Conservation (phyloP, 2,329 filamentous ascomycete species). For the Hypoxylon rubiginosum region DNA sequence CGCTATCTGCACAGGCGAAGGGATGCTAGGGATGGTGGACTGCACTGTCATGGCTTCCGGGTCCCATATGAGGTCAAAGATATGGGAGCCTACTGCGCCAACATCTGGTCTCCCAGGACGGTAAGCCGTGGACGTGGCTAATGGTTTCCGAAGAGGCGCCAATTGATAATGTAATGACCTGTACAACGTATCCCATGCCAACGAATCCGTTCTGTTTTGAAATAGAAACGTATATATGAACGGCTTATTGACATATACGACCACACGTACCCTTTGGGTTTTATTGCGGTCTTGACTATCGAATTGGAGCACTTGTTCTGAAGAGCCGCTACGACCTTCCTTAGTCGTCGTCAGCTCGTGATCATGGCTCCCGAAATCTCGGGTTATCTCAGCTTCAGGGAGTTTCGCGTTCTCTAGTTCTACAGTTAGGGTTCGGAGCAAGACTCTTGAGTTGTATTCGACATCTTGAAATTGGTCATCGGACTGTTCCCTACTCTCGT, state of each 20-base stretch:
- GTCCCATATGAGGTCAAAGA: constrained; percentile 75
- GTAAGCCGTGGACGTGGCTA: constrained; percentile 69
- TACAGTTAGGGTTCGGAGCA: constrained; percentile 76
- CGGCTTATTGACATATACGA: constrained; percentile 80
- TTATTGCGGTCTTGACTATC: constrained; percentile 67
- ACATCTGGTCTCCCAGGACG: constrained; percentile 64
- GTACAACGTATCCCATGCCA: constrained; percentile 69
- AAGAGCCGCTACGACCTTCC: constrained; percentile 36
- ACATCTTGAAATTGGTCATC: constrained; percentile 51
- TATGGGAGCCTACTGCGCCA: constrained; percentile 56
- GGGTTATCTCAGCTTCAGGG: constrained; percentile 61
- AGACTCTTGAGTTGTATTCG: constrained; percentile 66
- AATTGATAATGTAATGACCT: constrained; percentile 72
- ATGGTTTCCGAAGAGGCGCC: constrained; percentile 67
- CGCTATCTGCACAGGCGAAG: constrained; percentile 57
- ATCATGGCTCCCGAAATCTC: constrained; percentile 60
- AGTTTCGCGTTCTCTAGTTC: constrained; percentile 66
- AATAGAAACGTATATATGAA: constrained; percentile 86
- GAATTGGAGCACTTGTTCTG: constrained; percentile 49
- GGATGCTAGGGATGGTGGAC: constrained; percentile 76
- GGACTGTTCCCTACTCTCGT: constrained; percentile 46
- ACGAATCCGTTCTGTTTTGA: constrained; percentile 68
- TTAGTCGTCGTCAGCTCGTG: constrained; percentile 44
- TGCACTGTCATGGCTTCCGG: constrained; percentile 67
- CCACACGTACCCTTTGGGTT: constrained; percentile 71